Evolutionary conservation across 768 basidiomycete species (phyloP).

Genomic region (Hemileccinum rubropunctum): DNA sequence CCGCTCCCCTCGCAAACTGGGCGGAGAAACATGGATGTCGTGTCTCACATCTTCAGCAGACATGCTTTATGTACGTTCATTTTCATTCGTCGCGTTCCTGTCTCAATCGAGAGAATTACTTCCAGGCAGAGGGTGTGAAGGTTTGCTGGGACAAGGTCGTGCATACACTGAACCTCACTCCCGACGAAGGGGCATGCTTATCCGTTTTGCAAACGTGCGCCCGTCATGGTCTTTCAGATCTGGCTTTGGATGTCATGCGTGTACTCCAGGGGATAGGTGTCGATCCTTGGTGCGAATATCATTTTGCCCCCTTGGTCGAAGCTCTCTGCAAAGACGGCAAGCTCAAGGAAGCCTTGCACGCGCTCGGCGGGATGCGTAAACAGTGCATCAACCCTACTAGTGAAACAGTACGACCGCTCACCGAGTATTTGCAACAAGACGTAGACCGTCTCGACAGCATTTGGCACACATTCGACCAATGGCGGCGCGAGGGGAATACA

Average conservation of each 20-base stretch:
- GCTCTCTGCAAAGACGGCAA: conserved; percentile 59
- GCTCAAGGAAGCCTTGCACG: conserved; percentile 60
- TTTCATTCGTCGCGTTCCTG: neutral
- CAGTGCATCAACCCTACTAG: conserved; percentile 46
- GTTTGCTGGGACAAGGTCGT: conserved; percentile 62
- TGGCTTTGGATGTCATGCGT: conserved; percentile 65
- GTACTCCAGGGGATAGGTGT: conserved; percentile 49
- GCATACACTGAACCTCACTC: conserved; percentile 47
- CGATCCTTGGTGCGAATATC: conserved; percentile 59
- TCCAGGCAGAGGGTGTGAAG: conserved; percentile 64
- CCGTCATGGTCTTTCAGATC: conserved; percentile 65
- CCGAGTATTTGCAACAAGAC: conserved; percentile 44
- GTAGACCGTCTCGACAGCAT: conserved; percentile 58
- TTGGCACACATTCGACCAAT: conserved; percentile 61
- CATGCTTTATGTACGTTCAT: conserved; percentile 60
- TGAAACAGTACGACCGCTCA: conserved; percentile 54
- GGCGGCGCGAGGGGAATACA: conserved; percentile 48
- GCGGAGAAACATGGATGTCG: conserved; percentile 56
- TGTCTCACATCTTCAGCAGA: conserved; percentile 67
- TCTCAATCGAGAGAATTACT: neutral
- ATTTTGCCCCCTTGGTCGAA: conserved; percentile 76
- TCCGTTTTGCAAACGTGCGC: conserved; percentile 71
- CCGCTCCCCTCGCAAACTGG: conserved; percentile 50
- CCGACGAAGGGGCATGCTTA: conserved; percentile 73
- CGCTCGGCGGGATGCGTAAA: conserved; percentile 58